These are phyloP conservation scores for Schizochytrium sp. DNA, from an alignment of 108 stramenopile genomes.

Conservation along the genomic window DNA sequence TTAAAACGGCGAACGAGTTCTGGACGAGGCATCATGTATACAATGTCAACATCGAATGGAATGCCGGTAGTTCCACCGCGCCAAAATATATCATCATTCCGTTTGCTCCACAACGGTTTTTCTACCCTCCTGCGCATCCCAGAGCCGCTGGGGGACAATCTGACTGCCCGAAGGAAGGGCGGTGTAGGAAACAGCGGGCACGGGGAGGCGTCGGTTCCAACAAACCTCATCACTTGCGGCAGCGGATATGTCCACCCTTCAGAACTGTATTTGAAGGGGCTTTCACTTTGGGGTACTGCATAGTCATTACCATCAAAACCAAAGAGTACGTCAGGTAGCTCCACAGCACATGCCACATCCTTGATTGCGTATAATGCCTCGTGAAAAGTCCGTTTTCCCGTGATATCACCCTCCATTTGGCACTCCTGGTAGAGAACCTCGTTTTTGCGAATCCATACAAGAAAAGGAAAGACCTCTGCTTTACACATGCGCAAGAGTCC, in stretches of 20 bases:
- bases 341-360: background rate
- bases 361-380: background rate
- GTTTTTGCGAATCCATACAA: slow-evolving; percentile 25
- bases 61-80: slow-evolving; percentile 39
- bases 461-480: background rate
- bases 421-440: background rate
- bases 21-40: slow-evolving; percentile 60
- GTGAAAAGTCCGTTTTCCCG: slow-evolving; percentile 25
- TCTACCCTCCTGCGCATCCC: background rate
- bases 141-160: background rate
- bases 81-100: slow-evolving; percentile 12
- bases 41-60: slow-evolving; percentile 8
- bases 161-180: background rate
- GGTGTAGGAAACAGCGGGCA: slow-evolving; percentile 36
- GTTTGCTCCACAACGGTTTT: background rate
- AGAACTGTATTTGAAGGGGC: slow-evolving; percentile 28
- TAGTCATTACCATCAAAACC: slow-evolving; percentile 57
- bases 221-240: slow-evolving; percentile 22
- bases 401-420: background rate
- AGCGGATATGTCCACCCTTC: slow-evolving; percentile 40
- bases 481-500: slow-evolving; percentile 38
- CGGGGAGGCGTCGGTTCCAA: slow-evolving; percentile 43
- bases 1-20: background rate
- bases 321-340: slow-evolving; percentile 24
- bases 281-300: background rate